Conservation (phyloP, 768 basidiomycete species). For the Wakefieldia striispora region DNA sequence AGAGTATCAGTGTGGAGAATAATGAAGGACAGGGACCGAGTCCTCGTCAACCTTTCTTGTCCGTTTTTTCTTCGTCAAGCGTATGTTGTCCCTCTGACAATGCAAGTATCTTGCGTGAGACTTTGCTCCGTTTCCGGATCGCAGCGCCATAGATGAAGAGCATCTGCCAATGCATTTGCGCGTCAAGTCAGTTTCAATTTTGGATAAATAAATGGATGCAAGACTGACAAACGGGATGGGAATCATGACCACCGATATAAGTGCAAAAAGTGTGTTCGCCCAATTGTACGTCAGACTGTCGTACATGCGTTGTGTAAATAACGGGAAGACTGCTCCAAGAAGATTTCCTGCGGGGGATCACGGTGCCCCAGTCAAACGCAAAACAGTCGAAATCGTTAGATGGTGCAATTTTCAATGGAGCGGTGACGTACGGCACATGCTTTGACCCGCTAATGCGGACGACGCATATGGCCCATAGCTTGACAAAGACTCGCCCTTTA, state of each 20-base stretch:
- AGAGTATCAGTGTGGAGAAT: too few relatives aligned
- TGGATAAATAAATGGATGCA: not conserved
- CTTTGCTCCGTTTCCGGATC: conserved; percentile 32
- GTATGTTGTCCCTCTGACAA: conserved; percentile 3
- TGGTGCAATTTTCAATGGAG: not conserved
- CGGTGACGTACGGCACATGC: conserved; percentile 46
- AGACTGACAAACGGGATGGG: conserved; percentile 56
- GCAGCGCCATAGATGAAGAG: conserved; percentile 31
- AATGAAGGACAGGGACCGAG: too few relatives aligned
- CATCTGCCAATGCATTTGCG: conserved; percentile 13
- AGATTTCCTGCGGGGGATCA: conserved; percentile 42
- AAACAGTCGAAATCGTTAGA: conserved; percentile 14
- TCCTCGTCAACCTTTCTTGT: not conserved
- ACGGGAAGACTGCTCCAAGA: conserved; percentile 51
- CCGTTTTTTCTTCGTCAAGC: not conserved
- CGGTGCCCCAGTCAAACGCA: conserved; percentile 2
- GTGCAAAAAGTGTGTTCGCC: conserved; percentile 57
- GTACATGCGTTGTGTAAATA: conserved; percentile 65
- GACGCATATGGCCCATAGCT: conserved; percentile 63
- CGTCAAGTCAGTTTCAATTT: not conserved
- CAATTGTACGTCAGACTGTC: conserved; percentile 53
- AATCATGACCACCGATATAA: conserved; percentile 51
- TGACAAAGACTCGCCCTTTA: not conserved
- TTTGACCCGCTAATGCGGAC: conserved; percentile 67
- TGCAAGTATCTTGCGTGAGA: conserved; percentile 24